phyloP scores from a whole-genome alignment of 2,329 filamentous ascomycete species.

The Malbranchea cinnamomea region DNA sequence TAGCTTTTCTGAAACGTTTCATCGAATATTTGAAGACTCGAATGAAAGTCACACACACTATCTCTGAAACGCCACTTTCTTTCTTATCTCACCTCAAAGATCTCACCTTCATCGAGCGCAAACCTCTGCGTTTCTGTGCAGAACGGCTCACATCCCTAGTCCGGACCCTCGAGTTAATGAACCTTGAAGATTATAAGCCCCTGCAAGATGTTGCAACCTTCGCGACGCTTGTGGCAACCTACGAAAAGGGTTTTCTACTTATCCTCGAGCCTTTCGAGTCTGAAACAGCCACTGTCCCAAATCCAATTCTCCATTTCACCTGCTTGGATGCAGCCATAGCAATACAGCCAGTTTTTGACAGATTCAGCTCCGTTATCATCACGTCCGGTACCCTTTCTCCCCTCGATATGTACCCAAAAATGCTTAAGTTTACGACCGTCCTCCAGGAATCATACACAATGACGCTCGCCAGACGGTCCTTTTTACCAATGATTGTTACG shows the following conservation, averaged over 20 bases:
- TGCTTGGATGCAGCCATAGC: constrained; percentile 95
- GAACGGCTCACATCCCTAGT: constrained; percentile 90
- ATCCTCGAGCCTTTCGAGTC: constrained; percentile 97
- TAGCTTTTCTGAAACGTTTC: constrained; percentile 86
- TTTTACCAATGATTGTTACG: constrained; percentile 94
- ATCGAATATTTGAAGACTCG: constrained; percentile 96
- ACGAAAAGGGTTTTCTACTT: constrained; percentile 88
- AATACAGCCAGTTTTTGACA: constrained; percentile 93
- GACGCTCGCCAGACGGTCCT: constrained; percentile 88
- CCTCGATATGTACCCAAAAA: constrained; percentile 97
- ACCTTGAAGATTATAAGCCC: constrained; percentile 94
- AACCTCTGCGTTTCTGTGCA: constrained; percentile 81
- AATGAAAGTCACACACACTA: constrained; percentile 96
- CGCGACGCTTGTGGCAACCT: constrained; percentile 87
- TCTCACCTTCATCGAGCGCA: constrained; percentile 93
- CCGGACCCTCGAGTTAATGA: constrained; percentile 84
- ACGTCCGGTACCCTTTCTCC: constrained; percentile 95
- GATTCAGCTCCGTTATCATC: constrained; percentile 96
- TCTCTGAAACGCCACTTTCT: constrained; percentile 89
- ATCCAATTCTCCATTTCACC: constrained; percentile 92
- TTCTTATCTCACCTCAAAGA: constrained; percentile 89
- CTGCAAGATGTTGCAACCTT: constrained; percentile 96
- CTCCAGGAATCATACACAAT: constrained; percentile 96
- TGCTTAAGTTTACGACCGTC: constrained; percentile 84
- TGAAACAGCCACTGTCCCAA: constrained; percentile 85